Evolutionary conservation across 2,329 filamentous ascomycete species (phyloP), one percentile per base, ranked within the genome.

Genomic region (Myriosclerotinia scirpicola): DNA sequence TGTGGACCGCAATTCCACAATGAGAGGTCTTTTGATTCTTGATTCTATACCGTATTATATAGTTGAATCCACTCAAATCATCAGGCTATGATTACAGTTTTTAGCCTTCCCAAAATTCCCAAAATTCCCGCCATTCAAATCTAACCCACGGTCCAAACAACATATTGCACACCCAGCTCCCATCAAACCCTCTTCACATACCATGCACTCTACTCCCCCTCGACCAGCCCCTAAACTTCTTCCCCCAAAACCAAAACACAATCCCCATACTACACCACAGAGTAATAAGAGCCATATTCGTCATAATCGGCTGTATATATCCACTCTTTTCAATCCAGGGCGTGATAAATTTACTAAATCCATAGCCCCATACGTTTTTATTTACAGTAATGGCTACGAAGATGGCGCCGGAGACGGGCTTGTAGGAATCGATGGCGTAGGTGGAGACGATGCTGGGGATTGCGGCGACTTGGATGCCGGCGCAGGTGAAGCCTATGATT

Each of bases 331-430:
- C 77, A 15, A 79, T 78, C 84, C 84, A 87, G 0, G 78, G 76
- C 0, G 82, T 85, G 67, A 85, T 82, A 69, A 84, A 85, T 65
- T 84, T 83, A 60, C 78, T 78, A 70, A 87, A 84, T 0, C 85
- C 85, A 73, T 87, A 88, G 0, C 86, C 85, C 84, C 84, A 87
- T 0, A 87, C 65, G 66, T 88, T 88, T 78, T 88, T 88, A 72
- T 87, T 86, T 55, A 88, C 84, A 0, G 85, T 88, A 69, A 87
- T 83, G 9, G 82, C 79, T 0, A 88, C 85, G 73, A 88, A 85
- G 58, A 88, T 77, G 3, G 80, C 81, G 3, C 86, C 85, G 0
- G 85, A 81, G 2, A 88, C 83, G 0, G 86, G 84, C 74, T 88
- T 88, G 76, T 89, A 88, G 46, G 80, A 83, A 73, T 88, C 86